Percentiles rank a stretch among this genome's conserved stretches.
Evolutionary conservation across 768 basidiomycete genomes (phyloP).

Genomic region (Hypholoma sublateritium): DNA sequence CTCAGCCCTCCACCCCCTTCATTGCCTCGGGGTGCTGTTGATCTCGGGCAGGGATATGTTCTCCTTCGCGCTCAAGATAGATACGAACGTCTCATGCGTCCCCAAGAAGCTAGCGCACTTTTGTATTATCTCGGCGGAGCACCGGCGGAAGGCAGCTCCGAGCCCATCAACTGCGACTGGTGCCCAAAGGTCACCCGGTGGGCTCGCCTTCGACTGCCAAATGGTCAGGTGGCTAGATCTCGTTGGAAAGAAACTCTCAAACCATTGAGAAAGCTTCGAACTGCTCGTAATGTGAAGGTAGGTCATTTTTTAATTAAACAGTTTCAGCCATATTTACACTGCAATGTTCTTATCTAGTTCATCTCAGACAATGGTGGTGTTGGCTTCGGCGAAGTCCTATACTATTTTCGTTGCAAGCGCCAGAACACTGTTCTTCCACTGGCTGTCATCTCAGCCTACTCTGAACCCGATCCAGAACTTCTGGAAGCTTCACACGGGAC

Average conservation of each 20-base stretch:
- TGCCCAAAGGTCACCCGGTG: constrained; percentile 16
- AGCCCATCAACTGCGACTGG: not conserved
- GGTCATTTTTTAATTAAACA: not conserved
- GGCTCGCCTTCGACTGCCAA: constrained; percentile 34
- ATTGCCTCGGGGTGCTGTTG: constrained; percentile 12
- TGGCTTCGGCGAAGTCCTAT: constrained; percentile 13
- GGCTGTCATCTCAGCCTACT: constrained; percentile 2
- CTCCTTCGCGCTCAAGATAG: constrained; percentile 19
- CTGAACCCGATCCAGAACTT: not conserved
- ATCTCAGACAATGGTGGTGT: not conserved
- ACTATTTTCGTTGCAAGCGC: not conserved
- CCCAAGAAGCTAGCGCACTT: constrained; percentile 1
- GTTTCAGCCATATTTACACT: not conserved
- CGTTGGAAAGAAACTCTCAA: constrained; percentile 30
- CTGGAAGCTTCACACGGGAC: constrained; percentile 4
- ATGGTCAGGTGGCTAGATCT: constrained; percentile 33
- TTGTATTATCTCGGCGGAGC: not conserved
- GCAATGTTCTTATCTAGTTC: not conserved
- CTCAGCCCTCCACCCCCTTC: constrained; percentile 2
- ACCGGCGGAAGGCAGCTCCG: not conserved
- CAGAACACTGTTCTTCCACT: not conserved
- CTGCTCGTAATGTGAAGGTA: constrained; percentile 33
- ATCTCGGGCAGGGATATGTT: constrained; percentile 13
- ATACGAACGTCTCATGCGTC: not conserved
- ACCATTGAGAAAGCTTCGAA: constrained; percentile 18